Evolutionary conservation across 495 filamentous ascomycete genomes (phyloP).

Genomic region (Echria macrotheca): DNA sequence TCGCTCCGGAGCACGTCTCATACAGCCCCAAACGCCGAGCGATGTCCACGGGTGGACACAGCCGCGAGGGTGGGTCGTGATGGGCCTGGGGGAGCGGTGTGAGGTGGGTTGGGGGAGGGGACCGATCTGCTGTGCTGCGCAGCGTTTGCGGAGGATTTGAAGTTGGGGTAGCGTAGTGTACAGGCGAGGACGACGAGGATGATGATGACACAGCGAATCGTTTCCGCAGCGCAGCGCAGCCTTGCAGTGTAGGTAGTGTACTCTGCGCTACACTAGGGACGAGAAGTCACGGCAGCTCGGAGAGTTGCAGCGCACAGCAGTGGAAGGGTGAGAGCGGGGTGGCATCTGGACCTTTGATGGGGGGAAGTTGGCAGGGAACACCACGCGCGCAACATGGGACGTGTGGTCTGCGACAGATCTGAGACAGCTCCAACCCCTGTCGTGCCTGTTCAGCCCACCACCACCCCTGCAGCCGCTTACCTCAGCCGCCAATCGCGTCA

Average conservation of each 20-base stretch:
- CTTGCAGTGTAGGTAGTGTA: neutral
- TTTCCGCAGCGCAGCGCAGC: constrained; percentile 7
- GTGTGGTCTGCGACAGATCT: constrained; percentile 30
- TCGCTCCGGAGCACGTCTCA: constrained; percentile 22
- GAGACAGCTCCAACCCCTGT: constrained; percentile 27
- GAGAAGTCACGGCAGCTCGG: neutral
- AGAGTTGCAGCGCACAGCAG: neutral
- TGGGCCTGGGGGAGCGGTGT: neutral
- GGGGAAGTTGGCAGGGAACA: constrained; percentile 6
- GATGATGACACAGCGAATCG: neutral
- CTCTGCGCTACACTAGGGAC: no score
- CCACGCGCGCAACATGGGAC: constrained; percentile 19
- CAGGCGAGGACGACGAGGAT: no score
- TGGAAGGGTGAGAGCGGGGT: constrained; percentile 6
- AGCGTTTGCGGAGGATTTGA: no score
- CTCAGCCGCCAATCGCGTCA: constrained; percentile 23
- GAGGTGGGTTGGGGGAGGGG: constrained; percentile 1
- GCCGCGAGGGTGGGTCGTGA: constrained; percentile 1
- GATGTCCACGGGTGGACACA: constrained; percentile 10
- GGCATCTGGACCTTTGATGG: constrained; percentile 18
- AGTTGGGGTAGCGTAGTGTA: no score
- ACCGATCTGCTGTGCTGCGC: no score
- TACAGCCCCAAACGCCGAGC: constrained; percentile 23
- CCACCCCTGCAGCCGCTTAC: constrained; percentile 24
- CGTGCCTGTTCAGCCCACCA: constrained; percentile 15